Evolutionary conservation across 768 basidiomycete species (phyloP), one percentile per base, ranked within the genome.

Genomic region (Dacryopinax primogenitus): DNA sequence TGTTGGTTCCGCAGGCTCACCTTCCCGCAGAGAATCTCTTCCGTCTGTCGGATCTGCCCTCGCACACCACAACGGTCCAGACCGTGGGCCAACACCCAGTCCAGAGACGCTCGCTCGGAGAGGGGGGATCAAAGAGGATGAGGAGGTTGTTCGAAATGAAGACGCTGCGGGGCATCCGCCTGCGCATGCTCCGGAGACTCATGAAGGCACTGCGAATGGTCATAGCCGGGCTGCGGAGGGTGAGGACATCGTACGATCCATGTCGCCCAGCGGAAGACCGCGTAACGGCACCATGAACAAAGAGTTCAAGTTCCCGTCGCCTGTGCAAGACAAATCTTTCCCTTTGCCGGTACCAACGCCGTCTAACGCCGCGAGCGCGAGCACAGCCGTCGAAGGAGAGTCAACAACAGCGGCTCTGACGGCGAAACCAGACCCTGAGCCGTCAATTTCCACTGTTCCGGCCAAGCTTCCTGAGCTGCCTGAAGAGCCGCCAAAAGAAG

Each of bases 251-350:
- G 51, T 18, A 13, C 51, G 51, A 15, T 58, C 51, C 21, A 23
- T 30, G 15, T 58, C 51, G 3, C 51, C 51, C 18, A 58, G 67
- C 16, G 66, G 67, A 16, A 33, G 62, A 23, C 64, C 67, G 67
- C 74, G 84, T 62, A 82, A 79, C 64, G 88, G 90, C 28, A 86
- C 86, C 45, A 92, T 92, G 88, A 87, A 88, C 72, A 81, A 76
- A 51, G 80, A 83, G 44, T 90, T 90, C 75, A 85, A 81, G 71
- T 90, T 89, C 77, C 88, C 88, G 23, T 70, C 67, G 18, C 51
- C 51, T 18, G 26, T 58, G 3, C 51, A 58, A 6, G 51, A 58
- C 26, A 58, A 13, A 30, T 3, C 51, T 30, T 7, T 21, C 4
- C 51, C 51, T 58, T 26, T 58, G 26, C 51, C 51, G 18, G 15